phyloP scores from a whole-genome alignment of 495 filamentous ascomycete species.

The Aspergillus carlsbadensis region DNA sequence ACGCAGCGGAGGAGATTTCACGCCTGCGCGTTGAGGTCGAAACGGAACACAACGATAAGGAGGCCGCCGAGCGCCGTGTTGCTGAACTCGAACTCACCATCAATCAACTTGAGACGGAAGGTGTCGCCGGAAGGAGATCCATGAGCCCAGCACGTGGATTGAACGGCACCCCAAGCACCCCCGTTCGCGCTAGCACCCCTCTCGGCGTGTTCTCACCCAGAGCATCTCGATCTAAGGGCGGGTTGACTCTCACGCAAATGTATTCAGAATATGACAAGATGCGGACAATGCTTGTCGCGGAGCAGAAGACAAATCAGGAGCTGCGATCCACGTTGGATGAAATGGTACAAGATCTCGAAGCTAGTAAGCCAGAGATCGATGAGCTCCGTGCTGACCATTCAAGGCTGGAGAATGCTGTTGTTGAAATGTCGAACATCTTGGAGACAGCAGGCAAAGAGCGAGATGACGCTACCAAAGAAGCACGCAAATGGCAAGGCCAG shows the following conservation, averaged over 20 bases:
- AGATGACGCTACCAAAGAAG: conserved; percentile 56
- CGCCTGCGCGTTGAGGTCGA: conserved; percentile 76
- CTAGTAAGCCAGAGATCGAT: conserved; percentile 59
- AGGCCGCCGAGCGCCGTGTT: conserved; percentile 65
- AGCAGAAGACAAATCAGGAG: conserved; percentile 68
- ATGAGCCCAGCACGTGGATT: conserved; percentile 53
- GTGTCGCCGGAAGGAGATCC: conserved; percentile 29
- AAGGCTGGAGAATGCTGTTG: conserved; percentile 61
- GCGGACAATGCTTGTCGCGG: conserved; percentile 58
- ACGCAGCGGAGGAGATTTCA: conserved; percentile 77
- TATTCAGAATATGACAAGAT: conserved; percentile 64
- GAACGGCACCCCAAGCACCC: conserved; percentile 51
- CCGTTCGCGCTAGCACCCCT: conserved; percentile 49
- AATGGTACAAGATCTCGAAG: conserved; percentile 64
- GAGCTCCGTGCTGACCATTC: conserved; percentile 56
- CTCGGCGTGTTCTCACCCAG: conserved; percentile 56
- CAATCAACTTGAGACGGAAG: conserved; percentile 61
- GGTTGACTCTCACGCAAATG: conserved; percentile 64
- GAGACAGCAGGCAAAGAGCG: conserved; percentile 55
- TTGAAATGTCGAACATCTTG: conserved; percentile 73
- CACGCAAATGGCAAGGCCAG: conserved; percentile 71
- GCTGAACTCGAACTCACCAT: conserved; percentile 73
- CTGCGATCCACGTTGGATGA: conserved; percentile 76
- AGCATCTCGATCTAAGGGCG: conserved; percentile 53
- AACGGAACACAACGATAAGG: conserved; percentile 70